A percentile compares a stretch with the other conserved stretches of the same genome.
phyloP scores from a whole-genome alignment of 1,284 basidiomycete species.

The Dichomitus squalens region DNA sequence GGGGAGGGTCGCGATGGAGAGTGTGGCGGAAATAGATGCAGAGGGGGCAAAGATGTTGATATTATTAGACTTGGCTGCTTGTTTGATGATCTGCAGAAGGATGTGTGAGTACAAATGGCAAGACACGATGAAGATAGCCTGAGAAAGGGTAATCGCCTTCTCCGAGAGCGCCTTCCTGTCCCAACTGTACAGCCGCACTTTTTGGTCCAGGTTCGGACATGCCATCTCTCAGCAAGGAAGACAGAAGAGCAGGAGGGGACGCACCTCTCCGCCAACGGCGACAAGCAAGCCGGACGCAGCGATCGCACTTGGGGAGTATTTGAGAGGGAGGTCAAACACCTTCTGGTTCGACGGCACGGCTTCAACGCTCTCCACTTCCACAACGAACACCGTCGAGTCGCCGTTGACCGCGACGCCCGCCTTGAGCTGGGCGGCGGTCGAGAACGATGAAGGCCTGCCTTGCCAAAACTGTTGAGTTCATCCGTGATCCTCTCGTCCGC shows the following conservation, averaged over 20 bases:
- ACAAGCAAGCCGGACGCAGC: conserved; percentile 55
- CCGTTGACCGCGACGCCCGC: conserved; percentile 54
- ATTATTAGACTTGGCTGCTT: conserved; percentile 72
- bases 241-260: conserved; percentile 17
- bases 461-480: not conserved
- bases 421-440: conserved; percentile 74
- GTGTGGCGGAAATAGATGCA: conserved; percentile 33
- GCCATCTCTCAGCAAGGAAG: not conserved
- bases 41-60: conserved; percentile 35
- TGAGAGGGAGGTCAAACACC: conserved; percentile 54
- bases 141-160: no score
- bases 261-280: conserved; percentile 78
- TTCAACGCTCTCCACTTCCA: conserved; percentile 68
- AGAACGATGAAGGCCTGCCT: conserved; percentile 47
- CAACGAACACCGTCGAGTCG: conserved; percentile 76
- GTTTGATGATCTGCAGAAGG: conserved; percentile 40
- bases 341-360: conserved; percentile 69
- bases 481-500: not conserved
- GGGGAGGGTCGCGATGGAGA: conserved; percentile 33
- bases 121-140: no score
- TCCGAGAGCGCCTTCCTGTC: conserved; percentile 64
- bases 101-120: not conserved
- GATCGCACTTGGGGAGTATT: conserved; percentile 60
- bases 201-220: conserved; percentile 58
- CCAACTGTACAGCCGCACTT: conserved; percentile 75